Evolutionary conservation across 148 eudicot genomes (phyloP), one percentile per base, ranked within the genome.

Genomic region (Rhododendron simsii): DNA sequence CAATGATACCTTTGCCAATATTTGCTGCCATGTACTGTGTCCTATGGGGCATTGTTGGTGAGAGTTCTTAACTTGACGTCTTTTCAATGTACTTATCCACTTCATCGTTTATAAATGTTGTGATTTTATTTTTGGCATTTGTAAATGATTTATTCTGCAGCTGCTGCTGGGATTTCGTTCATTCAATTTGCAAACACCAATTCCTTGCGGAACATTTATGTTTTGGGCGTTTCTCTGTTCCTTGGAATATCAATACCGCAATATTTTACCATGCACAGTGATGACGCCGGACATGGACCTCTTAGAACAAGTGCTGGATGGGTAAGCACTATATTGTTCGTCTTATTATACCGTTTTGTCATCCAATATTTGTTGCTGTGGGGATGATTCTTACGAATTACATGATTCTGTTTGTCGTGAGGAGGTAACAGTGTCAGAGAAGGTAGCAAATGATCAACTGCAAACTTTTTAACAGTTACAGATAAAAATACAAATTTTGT

Each of bases 201-300:
- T 50, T 94, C 96, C 53, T 78, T 97, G 94, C 90, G 99, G 74
- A 97, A 97, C 90, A 94, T 95, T 83, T 97, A 97, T 35, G 89
- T 95, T 30, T 84, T 97, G 90, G 99, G 99, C 71, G 63, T 93
- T 83, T 88, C 98, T 67, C 89, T 97, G 82, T 97, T 97, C 90
- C 95, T 97, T 75, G 99, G 98, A 45, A 92, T 97, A 89, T 97
- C 99, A 3, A 91, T 97, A 79, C 95, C 98, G 11, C 96, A 95
- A 86, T 97, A 95, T 85, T 97, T 97, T 81, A 81, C 90, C 82
- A 91, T 89, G 90, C 90, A 95, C 88, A 90, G 94, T 0, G 90
- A 90, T 33, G 53, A 23, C 9, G 6, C 80, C 14, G 90, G 87
- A 47, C 96, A 90, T 82, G 99, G 99, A 48, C 99, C 98, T 73